Evolutionary conservation across 495 filamentous ascomycete genomes (phyloP), one percentile per base, ranked within the genome.

Genomic region (Lophiotrema nucula): DNA sequence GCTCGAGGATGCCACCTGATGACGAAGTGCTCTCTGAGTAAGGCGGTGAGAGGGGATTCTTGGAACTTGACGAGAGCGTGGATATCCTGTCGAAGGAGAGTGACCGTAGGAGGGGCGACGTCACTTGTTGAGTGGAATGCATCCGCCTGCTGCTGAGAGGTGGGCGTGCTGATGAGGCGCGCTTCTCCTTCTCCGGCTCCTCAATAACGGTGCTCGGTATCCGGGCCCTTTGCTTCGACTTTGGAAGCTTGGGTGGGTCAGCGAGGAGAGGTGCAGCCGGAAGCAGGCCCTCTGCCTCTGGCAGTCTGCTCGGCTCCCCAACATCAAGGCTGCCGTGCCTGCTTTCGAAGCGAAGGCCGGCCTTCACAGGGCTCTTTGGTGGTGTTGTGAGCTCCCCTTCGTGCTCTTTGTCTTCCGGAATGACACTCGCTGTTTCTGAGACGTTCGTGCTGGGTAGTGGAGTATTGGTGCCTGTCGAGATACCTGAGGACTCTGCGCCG

Each of bases 1-100:
- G 87, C 60, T 95, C 88, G 26, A 95, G 74, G 16, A 90, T 83
- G 16, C 83, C 81, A 15, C 75, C 74, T 11, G 62, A 54, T 1
- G 43, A 44, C 23, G 53, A 51, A 1, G 47, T 18, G 16, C 23
- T 45, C 21, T 46, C 45, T 21, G 49, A 42, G 12, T 4, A 33
- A 1, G 39, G 10, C 13, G 58, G 59, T 13, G 59, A 51, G 4
- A 56, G 35, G 4, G 59, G 44, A 13, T 23, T 15, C 27, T 56
- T 50, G n/a, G n/a, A 22, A 27, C 6, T 6, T 2, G 53, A 47
- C 4, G 55, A 46, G 15, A 52, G 23, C 8, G 52, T 23, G 24
- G 46, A 49, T 31, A 64, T 50, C 35, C 61, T 64, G 47, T 67
- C 61, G 31, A 62, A 62, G 18, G 65, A 67, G 11, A 62, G 25